Evolutionary conservation across 176 grass and related monocot genomes (phyloP).

Genomic region (Dendrocalamus sinicus): DNA sequence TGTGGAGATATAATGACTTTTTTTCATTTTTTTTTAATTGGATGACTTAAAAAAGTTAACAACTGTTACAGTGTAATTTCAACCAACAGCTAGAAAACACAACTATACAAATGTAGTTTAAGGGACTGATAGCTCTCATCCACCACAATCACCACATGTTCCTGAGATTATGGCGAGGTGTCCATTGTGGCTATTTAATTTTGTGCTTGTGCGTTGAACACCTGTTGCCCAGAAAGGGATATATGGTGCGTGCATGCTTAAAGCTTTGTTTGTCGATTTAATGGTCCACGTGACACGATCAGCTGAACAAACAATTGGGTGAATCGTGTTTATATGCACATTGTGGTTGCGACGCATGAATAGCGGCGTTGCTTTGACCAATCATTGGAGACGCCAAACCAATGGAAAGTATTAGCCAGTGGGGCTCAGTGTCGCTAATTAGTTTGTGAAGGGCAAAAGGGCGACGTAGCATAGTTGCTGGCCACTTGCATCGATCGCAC

Average conservation of each 20-base stretch:
- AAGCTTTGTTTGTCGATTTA: constrained; percentile 34
- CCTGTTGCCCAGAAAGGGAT: background rate
- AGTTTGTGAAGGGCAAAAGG: background rate
- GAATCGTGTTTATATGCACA: background rate
- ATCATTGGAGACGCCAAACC: constrained; percentile 13
- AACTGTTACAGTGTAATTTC: too few species aligned
- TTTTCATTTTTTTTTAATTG: too few species aligned
- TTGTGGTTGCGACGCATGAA: constrained; percentile 9
- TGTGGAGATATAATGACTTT: too few species aligned
- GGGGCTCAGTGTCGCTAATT: background rate
- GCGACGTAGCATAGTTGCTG: background rate
- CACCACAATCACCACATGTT: background rate
- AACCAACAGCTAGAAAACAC: too few species aligned
- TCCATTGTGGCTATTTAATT: background rate
- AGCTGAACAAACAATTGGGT: background rate
- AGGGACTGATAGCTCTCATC: too few species aligned
- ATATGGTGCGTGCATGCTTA: constrained; percentile 25
- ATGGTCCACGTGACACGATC: constrained; percentile 23
- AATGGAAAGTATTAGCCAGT: background rate
- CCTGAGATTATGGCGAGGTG: background rate
- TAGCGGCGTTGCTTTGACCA: constrained; percentile 35
- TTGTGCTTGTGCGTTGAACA: background rate
- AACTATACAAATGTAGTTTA: too few species aligned
- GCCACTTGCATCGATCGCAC: background rate
- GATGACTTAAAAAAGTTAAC: too few species aligned